Base-by-base conservation (phyloP, 805 yeast species). In the Saturnispora kantuleensis region DNA sequence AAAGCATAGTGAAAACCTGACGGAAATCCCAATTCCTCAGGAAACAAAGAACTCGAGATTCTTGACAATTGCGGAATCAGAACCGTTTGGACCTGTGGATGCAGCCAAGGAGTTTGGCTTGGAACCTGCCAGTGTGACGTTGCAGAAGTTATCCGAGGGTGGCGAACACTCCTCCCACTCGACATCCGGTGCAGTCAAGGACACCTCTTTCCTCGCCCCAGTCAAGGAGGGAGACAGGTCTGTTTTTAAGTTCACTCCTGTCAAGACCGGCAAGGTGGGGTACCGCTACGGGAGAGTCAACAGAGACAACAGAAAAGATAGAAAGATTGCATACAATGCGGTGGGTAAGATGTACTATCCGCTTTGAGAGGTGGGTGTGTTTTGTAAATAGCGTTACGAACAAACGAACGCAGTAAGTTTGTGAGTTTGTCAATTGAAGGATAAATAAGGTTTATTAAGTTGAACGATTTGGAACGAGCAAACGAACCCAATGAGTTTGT, bases 61-160 rank as follows among this genome's bases (percentile, higher is more conserved):
- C 69, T 65, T 86, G 59, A 83, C 95, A 10, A 81, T 90, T 60
- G 90, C 96, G 9, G 98, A 90, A 66, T 80, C 88, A 26, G 95
- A 88, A 67, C 95, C 96, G 9, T 89, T 90, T 60, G 96, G 96
- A 6, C 95, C 97, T 5, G 73, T 88, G 5, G 97, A 93, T 59
- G 97, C 98, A 11, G 96, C 98, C 41, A 69, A 78, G 46, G 75
- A 83, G 34, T 76, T 86, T 51, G 88, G 74, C 36, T 71, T 90
- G 51, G 89, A 85, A 60, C 95, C 96, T n/a, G 97, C 97, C 28
- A 75, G 78, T 39, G 77, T 71, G 32, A 84, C 93, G 3, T 71
- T 89, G 54, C 77, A 79, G 54, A 77, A 76, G 60, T 71, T 89
- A 50, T 71, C 85, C 10, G 73, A 77, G 53, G 67, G 73, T 38